Percentiles rank a stretch among this genome's conserved stretches.
phyloP scores from a whole-genome alignment of 2,329 filamentous ascomycete species.

The Aschersonia sp. region DNA sequence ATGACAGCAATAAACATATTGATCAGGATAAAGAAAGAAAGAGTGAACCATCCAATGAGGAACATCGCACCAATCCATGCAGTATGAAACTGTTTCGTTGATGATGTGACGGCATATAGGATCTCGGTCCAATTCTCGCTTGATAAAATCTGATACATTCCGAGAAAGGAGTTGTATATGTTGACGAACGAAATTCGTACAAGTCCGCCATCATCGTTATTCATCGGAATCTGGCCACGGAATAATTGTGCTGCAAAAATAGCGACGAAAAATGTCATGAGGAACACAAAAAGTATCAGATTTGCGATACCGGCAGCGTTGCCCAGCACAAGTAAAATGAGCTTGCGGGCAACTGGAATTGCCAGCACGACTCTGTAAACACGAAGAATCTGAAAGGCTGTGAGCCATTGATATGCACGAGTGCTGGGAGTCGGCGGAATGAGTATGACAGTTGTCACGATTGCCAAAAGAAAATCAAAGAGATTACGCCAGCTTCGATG shows the following conservation, averaged over 20 bases:
- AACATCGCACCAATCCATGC: slow-evolving; percentile 89
- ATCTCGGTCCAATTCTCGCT: slow-evolving; percentile 93
- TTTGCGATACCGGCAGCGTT: slow-evolving; percentile 89
- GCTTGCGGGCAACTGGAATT: slow-evolving; percentile 70
- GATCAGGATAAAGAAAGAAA: slow-evolving; percentile 87
- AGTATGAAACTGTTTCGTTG: slow-evolving; percentile 51
- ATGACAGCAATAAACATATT: slow-evolving; percentile 99
- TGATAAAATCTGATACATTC: slow-evolving; percentile 94
- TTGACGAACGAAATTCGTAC: slow-evolving; percentile 69
- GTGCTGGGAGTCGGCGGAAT: slow-evolving; percentile 66
- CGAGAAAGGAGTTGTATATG: slow-evolving; percentile 90
- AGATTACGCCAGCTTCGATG: slow-evolving; percentile 60
- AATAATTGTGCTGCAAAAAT: slow-evolving; percentile 92
- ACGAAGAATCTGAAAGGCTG: slow-evolving; percentile 83
- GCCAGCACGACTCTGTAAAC: slow-evolving; percentile 86
- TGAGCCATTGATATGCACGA: slow-evolving; percentile 74
- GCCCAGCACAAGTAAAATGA: slow-evolving; percentile 78
- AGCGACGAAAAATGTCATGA: slow-evolving; percentile 85
- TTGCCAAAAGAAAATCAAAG: slow-evolving; percentile 64
- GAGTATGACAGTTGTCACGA: slow-evolving; percentile 74
- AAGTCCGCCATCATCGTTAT: slow-evolving; percentile 39
- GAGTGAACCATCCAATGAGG: slow-evolving; percentile 87
- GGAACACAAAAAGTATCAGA: slow-evolving; percentile 88
- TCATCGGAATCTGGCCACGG: slow-evolving; percentile 62
- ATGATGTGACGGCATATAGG: slow-evolving; percentile 66